Conservation (phyloP, 2,329 filamentous ascomycete genomes). For the Basipetospora chlamydospora region DNA sequence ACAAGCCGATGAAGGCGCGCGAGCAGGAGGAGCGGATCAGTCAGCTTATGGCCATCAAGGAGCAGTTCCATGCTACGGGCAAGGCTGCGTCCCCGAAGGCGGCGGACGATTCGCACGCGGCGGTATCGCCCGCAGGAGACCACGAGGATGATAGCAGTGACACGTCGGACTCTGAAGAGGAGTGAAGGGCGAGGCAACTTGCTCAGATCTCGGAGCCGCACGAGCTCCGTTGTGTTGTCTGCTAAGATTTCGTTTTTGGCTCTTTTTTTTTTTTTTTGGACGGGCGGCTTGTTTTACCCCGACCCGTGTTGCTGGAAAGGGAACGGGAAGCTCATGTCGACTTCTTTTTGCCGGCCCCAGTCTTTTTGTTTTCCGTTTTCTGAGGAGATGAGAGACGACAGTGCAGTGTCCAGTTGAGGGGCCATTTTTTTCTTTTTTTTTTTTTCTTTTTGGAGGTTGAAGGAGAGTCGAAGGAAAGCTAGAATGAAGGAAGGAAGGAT, state of each 20-base stretch:
- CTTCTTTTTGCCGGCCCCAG: no score
- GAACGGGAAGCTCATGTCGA: no score
- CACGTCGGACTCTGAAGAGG: constrained; percentile 32
- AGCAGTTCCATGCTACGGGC: constrained; percentile 11
- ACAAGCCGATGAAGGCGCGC: constrained; percentile 59
- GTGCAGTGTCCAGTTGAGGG: no score
- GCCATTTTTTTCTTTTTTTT: constrained; percentile 1
- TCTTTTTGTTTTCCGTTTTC: no score
- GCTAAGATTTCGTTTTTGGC: neutral
- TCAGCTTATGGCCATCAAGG: constrained; percentile 40
- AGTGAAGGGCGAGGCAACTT: constrained; percentile 16
- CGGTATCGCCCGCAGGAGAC: constrained; percentile 3
- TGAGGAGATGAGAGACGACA: no score
- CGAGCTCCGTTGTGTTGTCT: neutral
- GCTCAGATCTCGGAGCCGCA: neutral
- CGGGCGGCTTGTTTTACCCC: no score
- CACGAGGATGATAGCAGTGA: constrained; percentile 18
- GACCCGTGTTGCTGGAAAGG: no score
- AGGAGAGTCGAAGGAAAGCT: no score
- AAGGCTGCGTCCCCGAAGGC: constrained; percentile 8
- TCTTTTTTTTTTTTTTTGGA: no score
- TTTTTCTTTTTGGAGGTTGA: neutral
- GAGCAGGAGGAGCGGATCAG: constrained; percentile 55
- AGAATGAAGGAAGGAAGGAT: no score
- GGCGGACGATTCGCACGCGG: constrained; percentile 3